Percentiles rank a stretch among this genome's conserved stretches.
Conservation (phyloP, 768 basidiomycete genomes). For the Vishniacozyma victoriae region DNA sequence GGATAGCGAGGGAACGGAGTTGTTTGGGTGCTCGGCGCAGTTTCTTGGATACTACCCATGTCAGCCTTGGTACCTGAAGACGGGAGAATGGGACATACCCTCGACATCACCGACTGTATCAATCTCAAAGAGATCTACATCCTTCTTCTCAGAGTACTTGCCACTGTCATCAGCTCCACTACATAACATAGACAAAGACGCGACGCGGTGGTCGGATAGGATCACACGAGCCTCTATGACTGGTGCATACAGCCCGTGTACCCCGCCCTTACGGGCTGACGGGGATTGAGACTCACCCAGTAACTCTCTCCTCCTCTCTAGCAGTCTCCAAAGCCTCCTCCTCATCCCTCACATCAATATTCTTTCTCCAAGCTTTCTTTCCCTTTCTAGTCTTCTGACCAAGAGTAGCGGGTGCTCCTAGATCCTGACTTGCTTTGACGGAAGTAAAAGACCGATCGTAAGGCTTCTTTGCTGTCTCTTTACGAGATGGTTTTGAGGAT, state of each 20-base stretch:
- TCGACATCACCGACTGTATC: conserved; percentile 73
- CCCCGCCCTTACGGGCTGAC: background rate
- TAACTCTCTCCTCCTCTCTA: conserved; percentile 71
- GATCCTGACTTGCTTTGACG: conserved; percentile 4
- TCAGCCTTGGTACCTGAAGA: conserved; percentile 9
- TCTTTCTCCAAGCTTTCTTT: conserved; percentile 90
- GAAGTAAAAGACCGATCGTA: background rate
- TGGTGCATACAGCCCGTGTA: no score
- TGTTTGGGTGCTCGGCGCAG: conserved; percentile 39
- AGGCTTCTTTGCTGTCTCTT: background rate
- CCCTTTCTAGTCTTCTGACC: conserved; percentile 74
- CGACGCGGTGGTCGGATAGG: no score
- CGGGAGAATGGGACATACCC: conserved; percentile 50
- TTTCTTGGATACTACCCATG: conserved; percentile 30
- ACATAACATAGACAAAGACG: no score
- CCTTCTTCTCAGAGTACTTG: conserved; percentile 48
- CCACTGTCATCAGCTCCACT: conserved; percentile 11
- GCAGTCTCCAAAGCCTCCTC: conserved; percentile 69
- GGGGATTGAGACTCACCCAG: conserved; percentile 56
- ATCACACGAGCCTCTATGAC: no score
- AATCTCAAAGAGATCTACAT: conserved; percentile 71
- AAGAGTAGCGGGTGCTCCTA: conserved; percentile 48
- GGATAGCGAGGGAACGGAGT: conserved; percentile 62
- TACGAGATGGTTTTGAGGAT: background rate
- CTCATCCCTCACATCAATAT: conserved; percentile 75